Evolutionary conservation across 768 basidiomycete genomes (phyloP), one percentile per base, ranked within the genome.

Genomic region (Mycena epipterygia): DNA sequence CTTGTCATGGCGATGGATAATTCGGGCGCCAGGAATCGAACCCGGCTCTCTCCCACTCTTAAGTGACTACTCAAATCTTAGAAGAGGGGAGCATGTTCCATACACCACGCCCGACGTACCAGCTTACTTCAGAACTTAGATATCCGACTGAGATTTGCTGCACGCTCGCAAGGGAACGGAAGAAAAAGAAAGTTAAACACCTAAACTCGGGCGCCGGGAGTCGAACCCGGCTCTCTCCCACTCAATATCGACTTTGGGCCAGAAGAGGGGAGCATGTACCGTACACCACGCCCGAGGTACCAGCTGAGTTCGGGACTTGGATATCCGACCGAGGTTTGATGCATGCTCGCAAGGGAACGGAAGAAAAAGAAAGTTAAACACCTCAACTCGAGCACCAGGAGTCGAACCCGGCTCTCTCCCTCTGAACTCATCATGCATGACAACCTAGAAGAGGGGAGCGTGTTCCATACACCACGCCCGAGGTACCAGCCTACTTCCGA

Each of bases 21-120:
- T 44, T 37, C 37, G 55, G 55, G 55, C 35, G 27, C 55, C 35
- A 33, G 55, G 55, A 56, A 33, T 56, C 55, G 55, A 56, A 56
- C 55, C 55, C n/a, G 11, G n/a, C 5, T 23, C 37, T 56, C 35
- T 39, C 35, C 39, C 39, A n/a, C n/a, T n/a, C 5, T 58, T 7
- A 6, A 42, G 5, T 44, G 17, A 5, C 2, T 44, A n/a, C n/a
- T n/a, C 5, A n/a, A 5, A 5, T 5, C 21, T 6, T 44, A 44
- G 21, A 3, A 30, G 9, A 27, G 48, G 32, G 58, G 58, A 60
- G 58, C 25, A 42, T 41, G 58, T 42, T 16, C 58, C 58, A 42
- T 46, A 25, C 58, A 46, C 58, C 32, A 46, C 25, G 23, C 30
- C 58, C 58, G 42, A 57, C 32, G 11, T 41, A 6, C 32, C 19